Conservation (phyloP, 495 filamentous ascomycete species). For the Hypoxylon fuscum region DNA sequence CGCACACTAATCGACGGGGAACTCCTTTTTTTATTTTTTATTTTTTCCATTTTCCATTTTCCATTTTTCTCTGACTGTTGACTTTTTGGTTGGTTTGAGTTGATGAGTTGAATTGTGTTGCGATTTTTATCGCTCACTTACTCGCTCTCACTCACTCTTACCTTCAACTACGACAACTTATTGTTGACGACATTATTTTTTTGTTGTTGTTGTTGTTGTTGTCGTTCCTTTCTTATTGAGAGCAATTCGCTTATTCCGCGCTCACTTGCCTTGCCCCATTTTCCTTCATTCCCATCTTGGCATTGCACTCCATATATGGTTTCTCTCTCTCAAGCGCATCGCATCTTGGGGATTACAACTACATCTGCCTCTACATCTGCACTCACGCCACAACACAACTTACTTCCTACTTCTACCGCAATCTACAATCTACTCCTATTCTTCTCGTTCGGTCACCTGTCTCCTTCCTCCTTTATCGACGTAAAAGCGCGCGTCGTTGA, state of each 20-base stretch:
- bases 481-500: slow-evolving; percentile 17
- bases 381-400: not conserved
- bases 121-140: slow-evolving; percentile 20
- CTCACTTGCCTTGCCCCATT: slow-evolving; percentile 1
- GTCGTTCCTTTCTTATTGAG: slow-evolving; percentile 4
- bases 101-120: slow-evolving; percentile 13
- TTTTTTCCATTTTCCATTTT: not conserved
- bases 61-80: slow-evolving; percentile 1
- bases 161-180: not conserved
- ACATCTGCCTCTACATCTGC: not conserved
- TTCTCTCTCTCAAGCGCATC: slow-evolving; percentile 5
- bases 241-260: slow-evolving; percentile 8
- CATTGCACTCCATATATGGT: slow-evolving; percentile 16
- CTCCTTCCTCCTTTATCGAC: slow-evolving; percentile 17
- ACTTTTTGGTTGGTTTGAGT: not conserved
- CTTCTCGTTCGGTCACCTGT: slow-evolving; percentile 35
- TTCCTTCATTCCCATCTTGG: slow-evolving; percentile 9
- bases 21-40: slow-evolving; percentile 2
- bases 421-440: not conserved
- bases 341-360: not conserved
- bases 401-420: not conserved
- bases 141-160: not conserved
- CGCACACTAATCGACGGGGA: slow-evolving; percentile 17
- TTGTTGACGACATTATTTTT: slow-evolving; percentile 14
- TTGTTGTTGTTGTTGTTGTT: not conserved